phyloP scores from a whole-genome alignment of 495 filamentous ascomycete genomes.

The Podospora australis region DNA sequence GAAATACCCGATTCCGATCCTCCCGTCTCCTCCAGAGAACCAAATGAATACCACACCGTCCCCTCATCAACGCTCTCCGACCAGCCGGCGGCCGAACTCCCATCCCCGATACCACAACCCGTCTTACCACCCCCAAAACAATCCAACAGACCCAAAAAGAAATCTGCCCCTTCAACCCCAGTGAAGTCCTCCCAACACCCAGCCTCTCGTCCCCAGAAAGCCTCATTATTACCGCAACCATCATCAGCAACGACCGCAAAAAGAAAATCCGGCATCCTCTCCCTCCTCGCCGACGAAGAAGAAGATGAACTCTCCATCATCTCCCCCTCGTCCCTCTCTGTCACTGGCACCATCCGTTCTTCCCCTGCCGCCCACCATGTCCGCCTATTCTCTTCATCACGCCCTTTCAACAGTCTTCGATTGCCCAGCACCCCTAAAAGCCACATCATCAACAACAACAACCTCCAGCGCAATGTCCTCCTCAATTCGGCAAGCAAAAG shows the following conservation, averaged over 20 bases:
- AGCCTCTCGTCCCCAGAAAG: not conserved
- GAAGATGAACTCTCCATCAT: slow-evolving; percentile 34
- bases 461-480: not conserved
- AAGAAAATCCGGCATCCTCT: slow-evolving; percentile 15
- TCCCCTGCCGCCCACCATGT: not conserved
- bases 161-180: not conserved
- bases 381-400: not conserved
- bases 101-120: not conserved
- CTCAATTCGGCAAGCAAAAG: not conserved
- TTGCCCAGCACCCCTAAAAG: not conserved
- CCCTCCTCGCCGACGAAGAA: slow-evolving; percentile 23
- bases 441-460: not conserved
- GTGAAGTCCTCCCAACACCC: not conserved
- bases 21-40: not conserved
- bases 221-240: not conserved
- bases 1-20: not conserved
- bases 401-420: not conserved
- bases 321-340: slow-evolving; percentile 8
- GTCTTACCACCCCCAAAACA: not conserved
- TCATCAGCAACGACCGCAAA: slow-evolving; percentile 1
- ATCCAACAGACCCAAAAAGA: not conserved
- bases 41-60: not conserved
- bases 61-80: slow-evolving; percentile 7
- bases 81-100: not conserved
- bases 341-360: not conserved